These are phyloP conservation scores for Aspergillus bombycis DNA, from an alignment of 2,329 filamentous ascomycete species.

Conservation along the genomic window DNA sequence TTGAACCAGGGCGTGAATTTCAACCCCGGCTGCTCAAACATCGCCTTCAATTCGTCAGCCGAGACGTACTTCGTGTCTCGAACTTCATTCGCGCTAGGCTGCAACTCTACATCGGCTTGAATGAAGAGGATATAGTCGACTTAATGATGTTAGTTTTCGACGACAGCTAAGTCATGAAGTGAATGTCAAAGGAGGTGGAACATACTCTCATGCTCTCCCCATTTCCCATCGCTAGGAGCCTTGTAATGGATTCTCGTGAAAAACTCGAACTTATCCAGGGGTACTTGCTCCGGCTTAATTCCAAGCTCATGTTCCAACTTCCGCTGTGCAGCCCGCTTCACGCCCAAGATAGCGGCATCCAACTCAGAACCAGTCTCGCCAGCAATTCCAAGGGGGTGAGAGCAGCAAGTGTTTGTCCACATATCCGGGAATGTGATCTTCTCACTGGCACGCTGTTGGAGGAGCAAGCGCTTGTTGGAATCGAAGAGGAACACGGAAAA, in stretches of 20 bases:
- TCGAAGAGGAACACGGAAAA: slow-evolving; percentile 99
- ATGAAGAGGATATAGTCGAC: slow-evolving; percentile 99
- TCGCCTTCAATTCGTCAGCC: slow-evolving; percentile 76
- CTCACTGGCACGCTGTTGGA: slow-evolving; percentile 92
- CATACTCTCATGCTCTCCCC: slow-evolving; percentile 98
- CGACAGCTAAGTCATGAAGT: neutral
- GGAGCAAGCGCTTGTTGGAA: slow-evolving; percentile 84
- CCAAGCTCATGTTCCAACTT: slow-evolving; percentile 95
- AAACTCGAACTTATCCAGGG: slow-evolving; percentile 88
- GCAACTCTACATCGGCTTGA: slow-evolving; percentile 79
- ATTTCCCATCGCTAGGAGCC: slow-evolving; percentile 93
- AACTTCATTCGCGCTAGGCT: slow-evolving; percentile 85
- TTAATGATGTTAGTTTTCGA: slow-evolving; percentile 41
- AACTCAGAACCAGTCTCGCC: slow-evolving; percentile 86
- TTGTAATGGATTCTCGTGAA: slow-evolving; percentile 98
- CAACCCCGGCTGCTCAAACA: slow-evolving; percentile 78
- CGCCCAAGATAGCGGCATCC: slow-evolving; percentile 77
- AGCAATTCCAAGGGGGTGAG: slow-evolving; percentile 88
- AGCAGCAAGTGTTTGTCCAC: slow-evolving; percentile 99
- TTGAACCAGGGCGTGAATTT: slow-evolving; percentile 99
- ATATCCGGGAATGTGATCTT: slow-evolving; percentile 99
- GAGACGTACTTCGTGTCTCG: slow-evolving; percentile 82
- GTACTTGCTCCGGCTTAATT: slow-evolving; percentile 86
- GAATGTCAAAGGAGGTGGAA: slow-evolving; percentile 22
- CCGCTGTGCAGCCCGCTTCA: slow-evolving; percentile 87